Base-by-base conservation (phyloP, 2,329 filamentous ascomycete genomes). In the Pestalotiopsis sp. region DNA sequence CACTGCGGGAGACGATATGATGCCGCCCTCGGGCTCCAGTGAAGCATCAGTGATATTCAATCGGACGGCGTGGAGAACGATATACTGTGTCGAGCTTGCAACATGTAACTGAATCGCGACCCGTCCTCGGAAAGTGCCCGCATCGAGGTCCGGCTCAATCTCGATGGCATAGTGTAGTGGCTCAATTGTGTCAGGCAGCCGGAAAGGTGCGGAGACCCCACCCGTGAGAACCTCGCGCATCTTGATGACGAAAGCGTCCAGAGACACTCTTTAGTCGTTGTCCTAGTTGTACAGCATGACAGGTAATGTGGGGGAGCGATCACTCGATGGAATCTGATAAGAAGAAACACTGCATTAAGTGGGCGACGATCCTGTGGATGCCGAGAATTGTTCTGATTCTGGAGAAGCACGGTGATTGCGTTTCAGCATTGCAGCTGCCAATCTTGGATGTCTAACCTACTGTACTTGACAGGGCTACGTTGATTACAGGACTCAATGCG, bases 81-180 rank as follows among this genome's bases (percentile, higher is more conserved):
- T 67, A 6, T 26, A 40, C 10, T 58, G 39, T 1, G 66, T 67
- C 6, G 58, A 6, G 7, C 64, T 64, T 5, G n/a, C 13, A 22
- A 64, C 48, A 10, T 40, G 20, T 13, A 67, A 26, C 6, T 63
- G 48, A 17, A 67, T 57, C 10, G 30, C 26, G 3, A 64, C 66
- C 22, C 30, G 39, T 5, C 66, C 66, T 17, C 11, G 6, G n/a
- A 67, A 57, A 1, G 26, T 44, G 7, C 48, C 55, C 3, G 17
- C 17, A 2, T 17, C 59, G 1, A 64, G 40, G 20, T 67, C 59
- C 14, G 66, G 66, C 11, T 67, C 66, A 24, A 67, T 58, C 24
- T 57, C 55, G 24, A 67, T 48, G n/a, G 55, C 35, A 30, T 67
- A 67, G 48, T 67, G 66, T 22, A 17, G 39, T n/a, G 55, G 62